Evolutionary conservation across 352 stramenopile species (phyloP).

Genomic region (Phytophthora citricola): DNA sequence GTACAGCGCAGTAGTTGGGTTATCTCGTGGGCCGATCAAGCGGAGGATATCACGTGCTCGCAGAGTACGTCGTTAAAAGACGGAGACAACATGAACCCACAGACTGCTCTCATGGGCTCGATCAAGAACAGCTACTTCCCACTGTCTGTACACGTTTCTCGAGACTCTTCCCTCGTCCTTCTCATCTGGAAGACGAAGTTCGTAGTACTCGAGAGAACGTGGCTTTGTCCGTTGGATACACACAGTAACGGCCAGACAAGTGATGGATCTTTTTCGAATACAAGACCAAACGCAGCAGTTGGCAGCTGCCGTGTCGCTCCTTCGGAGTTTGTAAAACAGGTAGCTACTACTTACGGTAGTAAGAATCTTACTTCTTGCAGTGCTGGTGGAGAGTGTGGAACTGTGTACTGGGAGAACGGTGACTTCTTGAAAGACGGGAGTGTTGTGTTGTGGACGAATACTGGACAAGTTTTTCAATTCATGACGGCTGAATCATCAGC

Average conservation of each 20-base stretch:
- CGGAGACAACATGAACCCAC: constrained; percentile 85
- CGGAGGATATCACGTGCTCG: constrained; percentile 85
- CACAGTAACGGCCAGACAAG: constrained; percentile 29
- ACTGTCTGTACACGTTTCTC: constrained; percentile 59
- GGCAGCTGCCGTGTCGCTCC: constrained; percentile 59
- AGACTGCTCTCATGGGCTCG: constrained; percentile 80
- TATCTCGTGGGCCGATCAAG: constrained; percentile 85
- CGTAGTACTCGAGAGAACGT: constrained; percentile 79
- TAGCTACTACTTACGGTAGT: constrained; percentile 12
- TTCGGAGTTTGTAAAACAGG: constrained; percentile 39
- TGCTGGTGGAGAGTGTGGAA: constrained; percentile 10
- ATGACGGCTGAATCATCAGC: constrained; percentile 31
- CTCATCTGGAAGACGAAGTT: constrained; percentile 84
- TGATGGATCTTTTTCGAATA: constrained; percentile 29
- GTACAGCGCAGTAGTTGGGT: constrained; percentile 84
- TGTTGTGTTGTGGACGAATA: constrained; percentile 76
- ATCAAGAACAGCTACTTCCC: constrained; percentile 86
- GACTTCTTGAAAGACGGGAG: constrained; percentile 69
- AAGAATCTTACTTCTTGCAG: constrained; percentile 19
- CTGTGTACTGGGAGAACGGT: constrained; percentile 65
- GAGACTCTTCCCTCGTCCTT: constrained; percentile 67
- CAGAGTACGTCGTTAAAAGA: constrained; percentile 83
- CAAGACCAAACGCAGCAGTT: constrained; percentile 41
- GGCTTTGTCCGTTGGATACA: constrained; percentile 63
- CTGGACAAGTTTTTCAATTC: constrained; percentile 73